Base-by-base conservation (phyloP, 2,329 filamentous ascomycete species). In the Botryotinia convoluta region DNA sequence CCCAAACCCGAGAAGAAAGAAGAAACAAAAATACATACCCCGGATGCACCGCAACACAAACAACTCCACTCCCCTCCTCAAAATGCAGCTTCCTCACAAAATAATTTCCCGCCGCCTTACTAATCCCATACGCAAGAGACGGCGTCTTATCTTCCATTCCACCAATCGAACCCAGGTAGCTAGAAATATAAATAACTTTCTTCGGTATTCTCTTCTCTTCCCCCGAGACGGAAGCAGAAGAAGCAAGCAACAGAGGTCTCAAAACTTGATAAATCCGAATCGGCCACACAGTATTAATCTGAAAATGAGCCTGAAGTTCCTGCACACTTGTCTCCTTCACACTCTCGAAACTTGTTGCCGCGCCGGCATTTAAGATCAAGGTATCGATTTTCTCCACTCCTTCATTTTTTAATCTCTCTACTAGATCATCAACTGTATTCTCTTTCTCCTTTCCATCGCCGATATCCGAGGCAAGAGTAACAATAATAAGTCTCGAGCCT, bases 361-460 rank as follows among this genome's bases (percentile, higher is more conserved):
- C 44, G 44, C 83, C 87, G 0, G 87, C 86, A 75, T 88, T 88
- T 45, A 85, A 83, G 69, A 89, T 84, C 4, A 89, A 80, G 16
- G 86, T 78, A 75, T 89, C 84, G 3, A 89, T 77, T 44, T 82
- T 78, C 9, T 78, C 75, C 71, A 88, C 84, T 3, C 81, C 81
- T 16, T 39, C 0, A 54, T 8, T 20, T 20, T 29, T 12, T 26
- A 67, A 54, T 20, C 45, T 67, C 4, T 8, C 45, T 1, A 39
- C 45, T 18, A 67, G 18, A 54, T 39, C 32, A 16, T 37, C 32
- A 6, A 54, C 3, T 0, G 32, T n/a, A 16, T 45, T 37, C 8
- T 16, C 1, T 6, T 10, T 20, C 0, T 18, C 6, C 9, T n/a
- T 18, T 0, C 4, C 18, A 3, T 26, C 45, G 0, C 20, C 32